A percentile compares a stretch with the other conserved stretches of the same genome.
Evolutionary conservation across 768 basidiomycete genomes (phyloP).

Genomic region (Mycena olivaceomarginata): DNA sequence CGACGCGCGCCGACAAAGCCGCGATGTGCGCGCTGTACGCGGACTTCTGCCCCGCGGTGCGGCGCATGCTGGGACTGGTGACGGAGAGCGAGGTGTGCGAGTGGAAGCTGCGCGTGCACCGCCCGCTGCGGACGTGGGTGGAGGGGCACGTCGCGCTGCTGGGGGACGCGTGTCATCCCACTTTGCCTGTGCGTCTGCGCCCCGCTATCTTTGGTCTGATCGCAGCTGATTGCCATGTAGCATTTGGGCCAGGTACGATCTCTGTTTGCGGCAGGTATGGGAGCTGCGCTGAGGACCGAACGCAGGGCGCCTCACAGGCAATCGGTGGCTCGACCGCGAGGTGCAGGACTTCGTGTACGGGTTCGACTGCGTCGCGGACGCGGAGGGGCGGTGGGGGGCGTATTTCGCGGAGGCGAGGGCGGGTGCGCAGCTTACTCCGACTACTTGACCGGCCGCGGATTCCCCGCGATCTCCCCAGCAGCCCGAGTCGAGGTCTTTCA

Average conservation of each 20-base stretch:
- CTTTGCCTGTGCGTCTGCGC: conserved; percentile 38
- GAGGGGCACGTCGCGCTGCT: conserved; percentile 54
- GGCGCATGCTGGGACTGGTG: conserved; percentile 58
- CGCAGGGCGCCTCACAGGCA: conserved; percentile 62
- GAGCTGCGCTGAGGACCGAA: neutral
- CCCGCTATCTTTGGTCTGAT: neutral
- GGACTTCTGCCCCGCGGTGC: conserved; percentile 59
- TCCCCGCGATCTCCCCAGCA: too few relatives aligned
- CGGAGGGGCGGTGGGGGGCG: conserved; percentile 35
- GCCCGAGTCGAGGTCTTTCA: too few relatives aligned
- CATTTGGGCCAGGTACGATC: conserved; percentile 33
- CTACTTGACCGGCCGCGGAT: too few relatives aligned
- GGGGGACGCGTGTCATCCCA: conserved; percentile 60
- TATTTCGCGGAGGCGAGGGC: neutral
- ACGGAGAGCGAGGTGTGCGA: conserved; percentile 59
- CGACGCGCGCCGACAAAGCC: conserved; percentile 55
- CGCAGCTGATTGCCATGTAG: conserved; percentile 14
- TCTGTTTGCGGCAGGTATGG: neutral
- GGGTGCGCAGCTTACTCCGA: too few relatives aligned
- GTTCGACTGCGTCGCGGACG: conserved; percentile 44
- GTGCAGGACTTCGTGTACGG: conserved; percentile 50
- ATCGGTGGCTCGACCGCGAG: conserved; percentile 47
- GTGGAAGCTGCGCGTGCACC: conserved; percentile 62
- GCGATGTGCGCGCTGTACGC: conserved; percentile 57
- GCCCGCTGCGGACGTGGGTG: conserved; percentile 61